Percentiles rank a stretch among this genome's conserved stretches.
Conservation (phyloP, 495 filamentous ascomycete genomes). For the Hyaloscypha hepaticicola region DNA sequence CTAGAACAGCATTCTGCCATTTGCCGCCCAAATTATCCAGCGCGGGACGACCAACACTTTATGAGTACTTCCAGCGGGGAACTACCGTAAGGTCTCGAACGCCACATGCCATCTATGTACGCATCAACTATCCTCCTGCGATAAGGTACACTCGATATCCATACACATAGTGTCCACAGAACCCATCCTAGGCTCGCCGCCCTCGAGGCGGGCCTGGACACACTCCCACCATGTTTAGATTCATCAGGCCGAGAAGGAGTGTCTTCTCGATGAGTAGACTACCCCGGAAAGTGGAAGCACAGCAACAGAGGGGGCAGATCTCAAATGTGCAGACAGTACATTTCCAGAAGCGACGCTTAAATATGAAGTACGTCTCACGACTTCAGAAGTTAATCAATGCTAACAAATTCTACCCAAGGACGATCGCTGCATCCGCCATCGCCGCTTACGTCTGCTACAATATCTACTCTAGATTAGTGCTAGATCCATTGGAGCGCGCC, state of each 20-base stretch:
- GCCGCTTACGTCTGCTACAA: slow-evolving; percentile 2
- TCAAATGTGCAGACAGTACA: slow-evolving; percentile 21
- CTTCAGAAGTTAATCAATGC: background rate
- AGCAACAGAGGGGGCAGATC: slow-evolving; percentile 7
- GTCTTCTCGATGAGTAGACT: slow-evolving; percentile 28
- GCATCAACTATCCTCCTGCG: background rate
- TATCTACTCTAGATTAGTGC: slow-evolving; percentile 11
- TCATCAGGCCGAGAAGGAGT: slow-evolving; percentile 10
- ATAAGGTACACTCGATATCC: background rate
- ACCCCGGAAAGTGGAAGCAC: slow-evolving; percentile 22
- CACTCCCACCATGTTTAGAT: slow-evolving; percentile 23
- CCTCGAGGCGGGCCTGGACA: slow-evolving; percentile 18
- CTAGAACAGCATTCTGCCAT: background rate
- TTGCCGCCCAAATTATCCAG: background rate
- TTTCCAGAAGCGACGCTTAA: slow-evolving; percentile 11
- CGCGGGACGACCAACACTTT: background rate
- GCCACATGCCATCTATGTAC: background rate
- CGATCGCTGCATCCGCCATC: slow-evolving; percentile 4
- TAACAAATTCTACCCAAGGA: slow-evolving; percentile 10
- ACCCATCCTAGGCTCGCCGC: slow-evolving; percentile 12
- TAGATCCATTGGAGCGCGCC: slow-evolving; percentile 12
- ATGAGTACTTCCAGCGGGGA: background rate
- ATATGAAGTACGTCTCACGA: slow-evolving; percentile 14
- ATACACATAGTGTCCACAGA: background rate
- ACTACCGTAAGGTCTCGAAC: background rate